A percentile compares a stretch with the other conserved stretches of the same genome.
Conservation (phyloP, 1,284 basidiomycete species). For the Heterobasidion occidentale region DNA sequence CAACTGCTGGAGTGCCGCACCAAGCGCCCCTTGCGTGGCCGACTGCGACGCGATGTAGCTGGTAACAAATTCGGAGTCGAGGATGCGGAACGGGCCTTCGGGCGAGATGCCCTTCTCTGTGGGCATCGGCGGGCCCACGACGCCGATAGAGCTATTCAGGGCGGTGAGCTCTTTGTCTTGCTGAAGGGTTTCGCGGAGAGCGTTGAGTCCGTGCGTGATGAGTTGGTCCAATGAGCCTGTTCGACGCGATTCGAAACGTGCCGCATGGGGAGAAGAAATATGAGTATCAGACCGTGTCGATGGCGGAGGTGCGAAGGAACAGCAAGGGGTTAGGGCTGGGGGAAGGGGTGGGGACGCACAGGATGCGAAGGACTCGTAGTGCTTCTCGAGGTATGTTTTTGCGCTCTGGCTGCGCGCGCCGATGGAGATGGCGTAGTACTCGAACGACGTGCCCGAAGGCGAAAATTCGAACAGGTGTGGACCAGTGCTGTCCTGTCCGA, state of each 20-base stretch:
- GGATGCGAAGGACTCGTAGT: slow-evolving; percentile 82
- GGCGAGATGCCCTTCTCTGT: slow-evolving; percentile 45
- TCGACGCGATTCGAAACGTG: background rate
- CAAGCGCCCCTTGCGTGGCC: no score
- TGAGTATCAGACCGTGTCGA: slow-evolving; percentile 1
- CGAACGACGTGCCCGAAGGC: slow-evolving; percentile 94
- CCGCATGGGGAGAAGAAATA: background rate
- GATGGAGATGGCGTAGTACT: slow-evolving; percentile 98
- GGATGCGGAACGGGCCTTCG: slow-evolving; percentile 64
- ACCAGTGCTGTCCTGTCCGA: slow-evolving; percentile 91
- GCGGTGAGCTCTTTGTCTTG: slow-evolving; percentile 93
- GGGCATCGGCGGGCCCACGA: slow-evolving; percentile 67
- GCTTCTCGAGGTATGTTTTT: slow-evolving; percentile 96
- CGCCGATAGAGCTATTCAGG: slow-evolving; percentile 90
- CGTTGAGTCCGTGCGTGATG: slow-evolving; percentile 87
- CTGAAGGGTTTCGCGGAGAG: slow-evolving; percentile 90
- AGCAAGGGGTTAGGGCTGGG: background rate
- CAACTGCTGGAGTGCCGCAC: no score
- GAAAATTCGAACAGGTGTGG: slow-evolving; percentile 99
- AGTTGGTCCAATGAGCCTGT: slow-evolving; percentile 78
- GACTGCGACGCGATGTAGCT: background rate
- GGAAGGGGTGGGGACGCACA: slow-evolving; percentile 43
- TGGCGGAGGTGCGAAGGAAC: no score
- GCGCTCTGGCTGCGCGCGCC: slow-evolving; percentile 96
- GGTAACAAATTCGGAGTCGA: slow-evolving; percentile 53